Conservation (phyloP, 2,329 filamentous ascomycete genomes). For the Fusarium nygamai region DNA sequence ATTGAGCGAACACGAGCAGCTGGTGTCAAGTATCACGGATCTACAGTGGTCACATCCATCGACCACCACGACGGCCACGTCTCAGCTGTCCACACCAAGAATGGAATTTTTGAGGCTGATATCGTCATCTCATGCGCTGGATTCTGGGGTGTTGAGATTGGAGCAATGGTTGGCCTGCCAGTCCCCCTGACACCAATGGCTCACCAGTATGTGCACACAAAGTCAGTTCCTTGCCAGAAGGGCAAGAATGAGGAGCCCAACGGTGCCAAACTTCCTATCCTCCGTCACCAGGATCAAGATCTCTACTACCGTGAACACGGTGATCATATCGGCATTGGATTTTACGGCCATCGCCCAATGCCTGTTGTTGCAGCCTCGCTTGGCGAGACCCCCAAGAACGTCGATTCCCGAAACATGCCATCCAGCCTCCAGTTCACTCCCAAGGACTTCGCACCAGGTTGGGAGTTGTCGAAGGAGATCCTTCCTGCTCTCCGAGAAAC, state of each 20-base stretch:
- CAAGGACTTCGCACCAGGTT: slow-evolving; percentile 69
- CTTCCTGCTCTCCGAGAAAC: slow-evolving; percentile 62
- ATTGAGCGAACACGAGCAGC: slow-evolving; percentile 66
- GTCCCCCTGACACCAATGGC: slow-evolving; percentile 69
- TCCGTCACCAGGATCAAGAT: slow-evolving; percentile 71
- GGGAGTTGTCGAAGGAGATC: slow-evolving; percentile 64
- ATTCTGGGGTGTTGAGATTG: slow-evolving; percentile 73
- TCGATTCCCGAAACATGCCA: slow-evolving; percentile 70
- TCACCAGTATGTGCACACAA: slow-evolving; percentile 73
- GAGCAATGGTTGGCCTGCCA: slow-evolving; percentile 66
- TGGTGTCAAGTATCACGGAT: slow-evolving; percentile 67
- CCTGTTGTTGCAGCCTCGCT: slow-evolving; percentile 65
- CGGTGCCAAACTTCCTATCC: slow-evolving; percentile 65
- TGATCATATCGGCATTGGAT: slow-evolving; percentile 70
- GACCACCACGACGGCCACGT: slow-evolving; percentile 59
- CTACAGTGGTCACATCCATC: slow-evolving; percentile 67
- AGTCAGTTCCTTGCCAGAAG: slow-evolving; percentile 56
- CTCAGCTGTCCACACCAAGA: slow-evolving; percentile 64
- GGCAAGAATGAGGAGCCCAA: slow-evolving; percentile 53
- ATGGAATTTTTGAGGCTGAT: slow-evolving; percentile 63
- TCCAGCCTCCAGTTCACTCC: slow-evolving; percentile 68
- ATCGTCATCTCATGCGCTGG: slow-evolving; percentile 71
- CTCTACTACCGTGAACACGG: slow-evolving; percentile 74
- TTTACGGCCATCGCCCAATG: slow-evolving; percentile 71
- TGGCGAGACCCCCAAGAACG: slow-evolving; percentile 61